Evolutionary conservation across 2,329 filamentous ascomycete species (phyloP).

Genomic region (Zelopaecilomyces penicillatus): DNA sequence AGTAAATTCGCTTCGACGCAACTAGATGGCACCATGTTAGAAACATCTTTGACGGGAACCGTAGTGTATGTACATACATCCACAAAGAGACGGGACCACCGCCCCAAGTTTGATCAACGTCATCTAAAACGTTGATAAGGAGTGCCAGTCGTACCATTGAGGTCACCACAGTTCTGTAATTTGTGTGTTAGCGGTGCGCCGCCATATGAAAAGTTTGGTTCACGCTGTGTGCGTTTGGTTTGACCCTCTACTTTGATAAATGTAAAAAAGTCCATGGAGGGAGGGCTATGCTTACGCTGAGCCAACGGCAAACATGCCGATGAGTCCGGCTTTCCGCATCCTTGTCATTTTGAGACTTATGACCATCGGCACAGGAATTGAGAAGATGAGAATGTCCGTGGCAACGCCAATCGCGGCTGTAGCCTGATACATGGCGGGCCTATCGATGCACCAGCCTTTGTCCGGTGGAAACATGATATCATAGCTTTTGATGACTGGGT

Average conservation of each 20-base stretch:
- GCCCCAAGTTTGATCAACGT: constrained; percentile 19
- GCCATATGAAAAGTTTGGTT: too few species aligned
- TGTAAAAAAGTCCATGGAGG: too few species aligned
- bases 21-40: constrained; percentile 8
- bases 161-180: constrained; percentile 20
- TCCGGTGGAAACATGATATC: constrained; percentile 11
- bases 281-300: constrained; percentile 13
- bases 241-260: too few species aligned
- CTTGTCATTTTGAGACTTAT: constrained; percentile 32
- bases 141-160: constrained; percentile 21
- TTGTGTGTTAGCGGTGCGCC: too few species aligned
- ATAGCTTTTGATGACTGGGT: constrained; percentile 14
- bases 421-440: constrained; percentile 37
- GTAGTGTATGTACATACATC: constrained; percentile 14
- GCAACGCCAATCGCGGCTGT: constrained; percentile 39
- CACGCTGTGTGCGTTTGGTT: too few species aligned
- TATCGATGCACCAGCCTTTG: constrained; percentile 30
- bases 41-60: background rate
- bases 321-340: constrained; percentile 37
- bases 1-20: constrained; percentile 29
- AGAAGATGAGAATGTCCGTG: constrained; percentile 37
- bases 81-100: constrained; percentile 16
- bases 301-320: constrained; percentile 35
- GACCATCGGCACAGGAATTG: constrained; percentile 36
- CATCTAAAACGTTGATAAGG: constrained; percentile 14